Evolutionary conservation across 305 asterid genomes (phyloP), one percentile per base, ranked within the genome.

Genomic region (Rubia peregrina): DNA sequence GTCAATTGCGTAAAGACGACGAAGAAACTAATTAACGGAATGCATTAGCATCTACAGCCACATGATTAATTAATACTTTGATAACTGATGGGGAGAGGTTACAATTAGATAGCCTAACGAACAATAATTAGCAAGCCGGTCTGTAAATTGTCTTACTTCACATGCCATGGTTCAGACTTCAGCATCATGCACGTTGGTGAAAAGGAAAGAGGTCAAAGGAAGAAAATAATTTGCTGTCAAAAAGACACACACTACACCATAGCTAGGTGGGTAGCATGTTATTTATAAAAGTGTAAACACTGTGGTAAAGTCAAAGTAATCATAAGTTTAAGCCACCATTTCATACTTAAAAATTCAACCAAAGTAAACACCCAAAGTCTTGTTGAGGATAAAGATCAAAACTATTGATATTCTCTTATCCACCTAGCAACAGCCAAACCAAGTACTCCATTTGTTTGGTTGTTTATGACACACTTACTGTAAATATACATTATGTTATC

Each of bases 271-370:
- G 21, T 51, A 17, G 59, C 59, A 14, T 51, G 57, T 5, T 51
- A 51, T 2, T 33, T 33, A 33, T 33, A 33, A 33, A 33, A 33
- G 38, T 33, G 38, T 33, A 33, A 33, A 4, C 3, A 33, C 4
- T 14, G 13, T 49, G n/a, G 61, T 12, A 67, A 67, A 59, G 77
- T 67, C 77, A 73, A 59, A 67, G 63, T 48, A 74, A 67, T 74
- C 56, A 67, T 67, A 51, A 46, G 30, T 60, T 60, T 26, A 67
- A 59, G 21, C 55, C 26, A 4, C 67, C 33, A 13, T 65, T 74
- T 13, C 21, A 33, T 33, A 44, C 53, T 51, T 59, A 30, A 21
- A 38, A 43, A 26, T 73, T 53, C 21, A 65, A 55, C 59, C 36
- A 17, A 57, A 41, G 62, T 57, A 16, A 49, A 49, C 17, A 49